These are phyloP conservation scores for Fraxinus albicans DNA, from an alignment of 305 asterid genomes.

Conservation along the genomic window DNA sequence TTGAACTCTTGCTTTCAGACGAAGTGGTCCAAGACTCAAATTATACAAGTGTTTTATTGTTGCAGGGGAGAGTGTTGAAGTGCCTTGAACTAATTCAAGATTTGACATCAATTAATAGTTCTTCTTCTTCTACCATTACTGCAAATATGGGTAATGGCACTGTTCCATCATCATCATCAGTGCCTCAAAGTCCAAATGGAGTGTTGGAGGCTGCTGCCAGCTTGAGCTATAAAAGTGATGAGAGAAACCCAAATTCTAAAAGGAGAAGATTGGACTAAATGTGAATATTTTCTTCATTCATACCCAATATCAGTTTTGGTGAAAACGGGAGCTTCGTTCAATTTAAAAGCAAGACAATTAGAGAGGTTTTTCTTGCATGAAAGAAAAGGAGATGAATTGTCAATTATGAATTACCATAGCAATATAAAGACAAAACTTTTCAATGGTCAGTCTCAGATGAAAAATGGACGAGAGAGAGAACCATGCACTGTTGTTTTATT, in stretches of 20 bases:
- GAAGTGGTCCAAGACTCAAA: neutral
- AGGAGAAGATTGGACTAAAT: slow-evolving; percentile 52
- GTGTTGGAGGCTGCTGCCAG: slow-evolving; percentile 61
- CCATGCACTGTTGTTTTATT: neutral
- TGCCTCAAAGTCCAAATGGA: slow-evolving; percentile 57
- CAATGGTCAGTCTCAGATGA: neutral
- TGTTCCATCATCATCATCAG: slow-evolving; percentile 8
- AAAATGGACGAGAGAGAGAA: slow-evolving; percentile 2
- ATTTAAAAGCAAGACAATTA: slow-evolving; percentile 18
- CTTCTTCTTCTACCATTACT: neutral
- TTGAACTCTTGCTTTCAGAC: neutral
- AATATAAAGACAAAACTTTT: slow-evolving; percentile 8
- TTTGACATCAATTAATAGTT: slow-evolving; percentile 38
- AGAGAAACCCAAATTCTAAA: slow-evolving; percentile 46
- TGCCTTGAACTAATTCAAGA: slow-evolving; percentile 56
- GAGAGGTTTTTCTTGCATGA: slow-evolving; percentile 24
- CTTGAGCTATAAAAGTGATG: slow-evolving; percentile 54
- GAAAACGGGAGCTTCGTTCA: slow-evolving; percentile 34
- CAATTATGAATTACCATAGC: slow-evolving; percentile 31
- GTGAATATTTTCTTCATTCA: slow-evolving; percentile 22
- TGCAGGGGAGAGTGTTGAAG: slow-evolving; percentile 64
- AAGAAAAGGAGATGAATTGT: slow-evolving; percentile 34
- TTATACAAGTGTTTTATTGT: neutral
- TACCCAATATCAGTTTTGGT: slow-evolving; percentile 30
- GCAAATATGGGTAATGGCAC: slow-evolving; percentile 15